Evolutionary conservation across 2,329 filamentous ascomycete genomes (phyloP).

Genomic region (Venturia asperata): DNA sequence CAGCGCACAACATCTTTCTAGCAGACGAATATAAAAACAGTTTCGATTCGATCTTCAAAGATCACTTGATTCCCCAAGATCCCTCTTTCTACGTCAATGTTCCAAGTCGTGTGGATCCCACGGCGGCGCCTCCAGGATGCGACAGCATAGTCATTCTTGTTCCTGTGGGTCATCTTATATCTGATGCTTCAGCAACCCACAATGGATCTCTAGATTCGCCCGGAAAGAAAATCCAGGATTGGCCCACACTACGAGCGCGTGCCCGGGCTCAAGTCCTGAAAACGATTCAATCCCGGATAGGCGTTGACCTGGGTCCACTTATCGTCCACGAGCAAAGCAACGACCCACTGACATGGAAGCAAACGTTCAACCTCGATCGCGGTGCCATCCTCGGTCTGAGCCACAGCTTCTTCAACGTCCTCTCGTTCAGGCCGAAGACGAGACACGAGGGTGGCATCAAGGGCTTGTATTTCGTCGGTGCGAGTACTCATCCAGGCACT

Average conservation of each 20-base stretch:
- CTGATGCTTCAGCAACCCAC: conserved; percentile 22
- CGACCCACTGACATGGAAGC: conserved; percentile 58
- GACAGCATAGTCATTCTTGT: conserved; percentile 65
- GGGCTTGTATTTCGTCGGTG: conserved; percentile 63
- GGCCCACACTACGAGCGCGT: conserved; percentile 51
- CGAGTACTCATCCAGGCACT: conserved; percentile 68
- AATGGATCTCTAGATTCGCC: conserved; percentile 29
- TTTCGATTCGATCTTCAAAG: conserved; percentile 70
- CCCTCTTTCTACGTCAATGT: conserved; percentile 75
- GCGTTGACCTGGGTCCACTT: conserved; percentile 43
- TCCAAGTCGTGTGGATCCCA: conserved; percentile 60
- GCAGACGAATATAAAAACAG: conserved; percentile 64
- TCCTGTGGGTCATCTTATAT: conserved; percentile 60
- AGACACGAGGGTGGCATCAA: conserved; percentile 41
- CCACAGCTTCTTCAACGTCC: conserved; percentile 67
- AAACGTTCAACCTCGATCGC: conserved; percentile 65
- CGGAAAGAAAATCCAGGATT: conserved; percentile 48
- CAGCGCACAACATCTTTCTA: conserved; percentile 70
- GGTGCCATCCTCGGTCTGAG: conserved; percentile 66
- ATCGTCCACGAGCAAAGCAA: conserved; percentile 59
- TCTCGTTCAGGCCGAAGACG: conserved; percentile 58
- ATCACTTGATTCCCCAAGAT: conserved; percentile 57
- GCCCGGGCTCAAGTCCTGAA: conserved; percentile 55
- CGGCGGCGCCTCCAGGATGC: conserved; percentile 57
- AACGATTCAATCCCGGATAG: conserved; percentile 55